Conservation (phyloP, 352 stramenopile genomes). For the Phytophthora boehmeriae region DNA sequence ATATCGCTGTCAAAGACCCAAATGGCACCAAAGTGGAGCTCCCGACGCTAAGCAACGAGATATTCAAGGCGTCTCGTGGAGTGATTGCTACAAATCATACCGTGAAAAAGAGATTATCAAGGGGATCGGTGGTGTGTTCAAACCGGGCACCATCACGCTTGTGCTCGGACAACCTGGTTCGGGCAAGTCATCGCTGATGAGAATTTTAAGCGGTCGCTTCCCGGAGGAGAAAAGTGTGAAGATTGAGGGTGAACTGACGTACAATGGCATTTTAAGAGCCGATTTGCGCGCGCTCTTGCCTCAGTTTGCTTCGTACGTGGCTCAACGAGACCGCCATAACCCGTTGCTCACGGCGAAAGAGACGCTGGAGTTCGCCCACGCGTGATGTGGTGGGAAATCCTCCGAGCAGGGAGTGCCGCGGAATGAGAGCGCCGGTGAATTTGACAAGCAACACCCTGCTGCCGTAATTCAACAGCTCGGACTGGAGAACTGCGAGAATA, state of each 20-base stretch:
- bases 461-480: no score
- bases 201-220: constrained; percentile 41
- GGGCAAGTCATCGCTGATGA: constrained; percentile 48
- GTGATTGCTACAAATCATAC: no score
- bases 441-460: no score
- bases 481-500: no score
- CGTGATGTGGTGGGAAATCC: background rate
- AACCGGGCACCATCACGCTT: constrained; percentile 39
- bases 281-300: constrained; percentile 17
- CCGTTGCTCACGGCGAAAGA: constrained; percentile 55
- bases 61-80: no score
- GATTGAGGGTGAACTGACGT: constrained; percentile 21
- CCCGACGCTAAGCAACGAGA: no score
- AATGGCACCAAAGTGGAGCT: no score
- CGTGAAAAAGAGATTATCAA: constrained; percentile 40
- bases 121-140: constrained; percentile 34
- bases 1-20: no score
- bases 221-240: constrained; percentile 24
- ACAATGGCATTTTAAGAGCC: background rate
- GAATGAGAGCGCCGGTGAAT: no score
- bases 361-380: constrained; percentile 50
- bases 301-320: constrained; percentile 53
- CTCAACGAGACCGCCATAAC: constrained; percentile 53
- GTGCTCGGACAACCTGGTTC: constrained; percentile 43
- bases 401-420: no score